Evolutionary conservation across 2,329 filamentous ascomycete species (phyloP), one percentile per base, ranked within the genome.

Genomic region (Beauveria sp.): DNA sequence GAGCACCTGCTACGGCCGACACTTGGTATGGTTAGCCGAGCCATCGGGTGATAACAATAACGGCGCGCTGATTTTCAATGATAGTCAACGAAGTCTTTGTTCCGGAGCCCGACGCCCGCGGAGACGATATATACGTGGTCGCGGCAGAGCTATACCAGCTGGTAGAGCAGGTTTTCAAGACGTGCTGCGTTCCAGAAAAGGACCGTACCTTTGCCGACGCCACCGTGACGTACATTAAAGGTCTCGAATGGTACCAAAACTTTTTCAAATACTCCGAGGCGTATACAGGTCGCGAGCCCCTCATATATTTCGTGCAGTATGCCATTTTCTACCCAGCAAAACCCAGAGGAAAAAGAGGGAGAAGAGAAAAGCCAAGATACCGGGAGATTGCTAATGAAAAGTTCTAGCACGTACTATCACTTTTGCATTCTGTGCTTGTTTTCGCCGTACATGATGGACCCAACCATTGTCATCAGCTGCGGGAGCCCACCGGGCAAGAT

Each of bases 361-460:
- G 5, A 38, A 38, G 14, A 5, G 10, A 38, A 14, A 12, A 7
- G 26, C 5, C 34, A 14, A 14, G 34, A 38, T 12, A 5, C 14
- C 5, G 10, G 5, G 34, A 38, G 34, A 6, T 5, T 10, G 3
- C 46, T 59, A 42, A 51, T 9, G 38, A 9, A 16, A 16, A 16
- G 5, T 3, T 10, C 26, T 16, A 61, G 58, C 28, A 53, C 50
- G 1, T 61, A 61, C 31, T 61, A 61, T 31, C 58, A 61, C 22
- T 61, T 61, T 28, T 61, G 49, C 50, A 61, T 61, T 14, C 28
- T 61, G 14, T 40, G 50, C 14, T 16, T 61, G 24, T 54, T 61
- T 4, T 40, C 50, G 5, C 58, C 58, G 40, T 61, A 38, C 20
- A 38, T 54, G n/a, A 54, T 20, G 20, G 14, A 61, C 20, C 12